phyloP scores from a whole-genome alignment of 805 yeast species.

The Yamadazyma akitaensis region DNA sequence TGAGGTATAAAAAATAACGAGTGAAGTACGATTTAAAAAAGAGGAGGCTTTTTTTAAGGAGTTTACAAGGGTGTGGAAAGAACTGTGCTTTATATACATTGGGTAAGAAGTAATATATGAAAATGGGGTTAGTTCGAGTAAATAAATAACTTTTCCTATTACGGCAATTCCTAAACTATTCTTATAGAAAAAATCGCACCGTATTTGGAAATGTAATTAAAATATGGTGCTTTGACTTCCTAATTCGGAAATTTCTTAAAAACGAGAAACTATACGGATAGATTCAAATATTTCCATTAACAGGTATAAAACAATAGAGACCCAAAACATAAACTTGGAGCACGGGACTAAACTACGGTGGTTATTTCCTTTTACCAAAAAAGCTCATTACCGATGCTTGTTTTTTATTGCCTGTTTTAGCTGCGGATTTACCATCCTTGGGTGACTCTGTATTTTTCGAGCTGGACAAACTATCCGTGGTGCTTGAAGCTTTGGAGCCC shows the following conservation, averaged over 20 bases:
- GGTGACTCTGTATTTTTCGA: background rate
- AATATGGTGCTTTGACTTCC: slow-evolving; percentile 1
- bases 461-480: too few relatives aligned
- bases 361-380: slow-evolving; percentile 32
- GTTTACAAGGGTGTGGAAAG: background rate
- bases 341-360: background rate
- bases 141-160: slow-evolving; percentile 8
- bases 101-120: background rate
- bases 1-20: background rate
- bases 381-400: slow-evolving; percentile 48
- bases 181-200: background rate
- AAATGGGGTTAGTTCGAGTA: slow-evolving; percentile 2
- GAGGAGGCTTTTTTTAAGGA: background rate
- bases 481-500: too few relatives aligned
- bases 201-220: slow-evolving; percentile 8
- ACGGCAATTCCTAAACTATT: slow-evolving; percentile 4
- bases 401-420: slow-evolving; percentile 26
- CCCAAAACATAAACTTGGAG: background rate
- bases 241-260: slow-evolving; percentile 1
- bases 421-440: slow-evolving; percentile 8
- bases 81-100: background rate
- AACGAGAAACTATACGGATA: background rate
- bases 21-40: background rate
- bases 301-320: slow-evolving; percentile 1
- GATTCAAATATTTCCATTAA: slow-evolving; percentile 1